Evolutionary conservation across 371 early-diverging fungal genomes (phyloP).

Genomic region (Mortierella sp.): DNA sequence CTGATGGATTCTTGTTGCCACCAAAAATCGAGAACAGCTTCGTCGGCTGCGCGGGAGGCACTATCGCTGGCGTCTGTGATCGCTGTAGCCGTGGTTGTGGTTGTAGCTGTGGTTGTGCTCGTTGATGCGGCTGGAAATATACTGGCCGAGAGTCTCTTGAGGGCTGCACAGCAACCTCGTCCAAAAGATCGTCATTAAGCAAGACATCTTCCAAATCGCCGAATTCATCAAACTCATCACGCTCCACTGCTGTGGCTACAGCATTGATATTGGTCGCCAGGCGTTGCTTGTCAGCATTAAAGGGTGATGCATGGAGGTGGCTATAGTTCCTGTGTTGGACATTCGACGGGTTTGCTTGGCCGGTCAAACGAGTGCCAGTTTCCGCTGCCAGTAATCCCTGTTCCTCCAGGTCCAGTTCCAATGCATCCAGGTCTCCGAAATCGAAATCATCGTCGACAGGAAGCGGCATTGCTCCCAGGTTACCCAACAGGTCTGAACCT

Average conservation of each 20-base stretch:
- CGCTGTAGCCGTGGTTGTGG: conserved; percentile 4
- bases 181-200: conserved; percentile 26
- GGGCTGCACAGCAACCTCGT: conserved; percentile 6
- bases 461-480: conserved; percentile 20
- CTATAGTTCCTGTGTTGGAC: background rate
- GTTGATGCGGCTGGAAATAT: background rate
- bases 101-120: background rate
- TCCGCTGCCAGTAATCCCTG: conserved; percentile 6
- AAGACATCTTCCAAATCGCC: conserved; percentile 35
- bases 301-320: no score
- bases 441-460: conserved; percentile 39
- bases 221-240: conserved; percentile 49
- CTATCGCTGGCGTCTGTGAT: conserved; percentile 1
- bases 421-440: conserved; percentile 21
- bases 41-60: conserved; percentile 1
- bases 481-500: background rate
- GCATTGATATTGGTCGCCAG: background rate
- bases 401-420: conserved; percentile 27
- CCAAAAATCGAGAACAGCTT: conserved; percentile 39
- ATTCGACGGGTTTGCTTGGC: conserved; percentile 3
- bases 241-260: background rate
- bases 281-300: no score
- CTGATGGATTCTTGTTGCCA: conserved; percentile 26
- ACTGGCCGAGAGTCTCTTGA: background rate
- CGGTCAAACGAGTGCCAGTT: no score